Percentiles rank a stretch among this genome's conserved stretches.
Evolutionary conservation across 2,329 filamentous ascomycete genomes (phyloP).

Genomic region (Colletotrichum siamense): DNA sequence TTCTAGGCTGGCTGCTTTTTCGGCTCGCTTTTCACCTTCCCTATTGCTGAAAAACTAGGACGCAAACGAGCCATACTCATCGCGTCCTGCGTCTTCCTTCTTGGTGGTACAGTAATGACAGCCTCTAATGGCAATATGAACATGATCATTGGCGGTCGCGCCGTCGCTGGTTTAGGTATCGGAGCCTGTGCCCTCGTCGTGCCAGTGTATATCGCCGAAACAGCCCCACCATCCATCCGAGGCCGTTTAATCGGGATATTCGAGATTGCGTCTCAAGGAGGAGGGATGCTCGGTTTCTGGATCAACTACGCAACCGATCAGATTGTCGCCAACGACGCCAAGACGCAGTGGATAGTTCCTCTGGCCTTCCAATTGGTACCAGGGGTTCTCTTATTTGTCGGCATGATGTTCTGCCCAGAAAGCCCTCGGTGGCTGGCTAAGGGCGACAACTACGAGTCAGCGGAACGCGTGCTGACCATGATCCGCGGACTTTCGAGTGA

Average conservation of each 20-base stretch:
- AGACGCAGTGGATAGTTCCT: slow-evolving; percentile 47
- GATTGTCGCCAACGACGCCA: slow-evolving; percentile 15
- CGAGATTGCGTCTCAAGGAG: slow-evolving; percentile 55
- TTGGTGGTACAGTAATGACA: slow-evolving; percentile 53
- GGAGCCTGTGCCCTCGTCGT: slow-evolving; percentile 56
- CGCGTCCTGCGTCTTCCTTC: slow-evolving; percentile 41
- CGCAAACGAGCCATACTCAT: neutral
- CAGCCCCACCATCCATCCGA: slow-evolving; percentile 56
- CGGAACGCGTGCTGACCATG: slow-evolving; percentile 39
- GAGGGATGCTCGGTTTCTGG: slow-evolving; percentile 53
- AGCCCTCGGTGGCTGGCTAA: slow-evolving; percentile 39
- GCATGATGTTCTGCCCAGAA: slow-evolving; percentile 39
- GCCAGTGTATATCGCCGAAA: slow-evolving; percentile 64
- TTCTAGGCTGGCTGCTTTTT: neutral
- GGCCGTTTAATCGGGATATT: slow-evolving; percentile 55
- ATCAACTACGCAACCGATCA: slow-evolving; percentile 33
- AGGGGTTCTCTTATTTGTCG: slow-evolving; percentile 36
- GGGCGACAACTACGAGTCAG: slow-evolving; percentile 41
- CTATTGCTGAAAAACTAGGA: neutral
- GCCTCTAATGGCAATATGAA: slow-evolving; percentile 39
- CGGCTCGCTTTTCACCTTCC: neutral
- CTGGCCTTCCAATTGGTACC: slow-evolving; percentile 47
- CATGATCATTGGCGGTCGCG: slow-evolving; percentile 62
- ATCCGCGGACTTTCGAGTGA: slow-evolving; percentile 39
- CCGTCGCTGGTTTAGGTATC: slow-evolving; percentile 56